Evolutionary conservation across 345 rosid genomes (phyloP), one percentile per base, ranked within the genome.

Genomic region (Gossypium longicalyx): DNA sequence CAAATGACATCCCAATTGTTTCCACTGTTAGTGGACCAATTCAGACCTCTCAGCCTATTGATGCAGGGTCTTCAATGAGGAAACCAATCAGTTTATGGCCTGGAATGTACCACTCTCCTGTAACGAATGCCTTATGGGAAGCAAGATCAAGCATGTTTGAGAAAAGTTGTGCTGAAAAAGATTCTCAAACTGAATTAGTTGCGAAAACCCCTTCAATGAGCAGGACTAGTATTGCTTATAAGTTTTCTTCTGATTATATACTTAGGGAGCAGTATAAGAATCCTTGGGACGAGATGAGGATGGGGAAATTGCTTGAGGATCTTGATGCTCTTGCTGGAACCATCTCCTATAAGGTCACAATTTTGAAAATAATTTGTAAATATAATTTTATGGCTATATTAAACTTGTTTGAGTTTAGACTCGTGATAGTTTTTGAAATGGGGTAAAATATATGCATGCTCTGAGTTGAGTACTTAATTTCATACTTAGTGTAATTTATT

Each of bases 281-380:
- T 29, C 97, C 97, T 29, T 93, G 98, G 97, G 85, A 93, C 59
- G 85, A 88, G 83, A 77, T 93, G 74, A 88, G 97, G 73, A 87
- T 82, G 75, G 97, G 97, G 70, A 90, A 90, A 81, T 77, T 91
- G 84, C 85, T 91, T 76, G 98, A 93, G 80, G 98, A 93, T 82
- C 98, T 91, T 76, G 96, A 93, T 81, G 96, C 98, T 80, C 96
- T 93, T 48, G 98, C 96, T 54, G 96, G 97, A 48, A 91, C 98
- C 22, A 85, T 93, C 71, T 84, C 96, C 67, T 90, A 82, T 47
- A 93, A 91, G 95, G 98, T 45, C 23, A 15, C 11, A 19, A 9
- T 27, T 66, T 54, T 13, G 7, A 65, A 59, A 45, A 47, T n/a
- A 7, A 67, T 22, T 45, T 29, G 71, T 58, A 12, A 58, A 58